Evolutionary conservation across 139 green algal genomes (phyloP), one percentile per base, ranked within the genome.

Genomic region (Astrephomene gubernaculifera): DNA sequence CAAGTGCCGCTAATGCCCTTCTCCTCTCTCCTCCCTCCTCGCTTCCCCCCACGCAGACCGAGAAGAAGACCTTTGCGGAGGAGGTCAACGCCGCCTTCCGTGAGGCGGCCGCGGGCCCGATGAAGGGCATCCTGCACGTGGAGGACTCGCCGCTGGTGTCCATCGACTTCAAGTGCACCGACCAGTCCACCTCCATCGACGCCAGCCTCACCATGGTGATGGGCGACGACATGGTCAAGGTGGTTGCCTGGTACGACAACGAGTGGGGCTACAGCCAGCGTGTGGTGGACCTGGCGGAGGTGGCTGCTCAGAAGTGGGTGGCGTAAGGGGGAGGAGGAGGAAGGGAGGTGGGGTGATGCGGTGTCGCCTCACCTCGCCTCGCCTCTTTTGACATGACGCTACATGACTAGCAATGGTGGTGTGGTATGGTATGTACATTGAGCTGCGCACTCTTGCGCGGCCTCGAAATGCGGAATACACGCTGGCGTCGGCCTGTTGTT

Each of bases 51-150:
- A n/a, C n/a, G 41, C 95, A 99, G 94, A 91, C 95, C 24, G 97
- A 98, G 94, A 99, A 99, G 96, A 99, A 99, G 95, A 98, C 96
- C n/a, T 96, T 99, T 41, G 97, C 97, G 24, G 98, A 99, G 95
- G 98, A 99, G 91, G 98, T 99, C 7, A 99, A 99, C 92, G 94
- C 92, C 57, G 97, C 97, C 57, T 99, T 99, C 95, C 89, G 93
- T n/a, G 91, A 97, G 92, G 97, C 96, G 19, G 89, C 94, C 68
- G 86, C 92, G 27, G 96, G 96, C 75, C 87, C 92, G 45, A 89
- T 97, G 90, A 97, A 98, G 89, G 97, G 97, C 78, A 90, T 99
- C 44, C 94, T 99, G 31, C 96, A 88, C 63, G 92, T 99, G 43
- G 94, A 90, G 79, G 96, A 99, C 81, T 88, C 95, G 87, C 98